Conservation (phyloP, 2,329 filamentous ascomycete genomes). For the Alternaria consortialis region DNA sequence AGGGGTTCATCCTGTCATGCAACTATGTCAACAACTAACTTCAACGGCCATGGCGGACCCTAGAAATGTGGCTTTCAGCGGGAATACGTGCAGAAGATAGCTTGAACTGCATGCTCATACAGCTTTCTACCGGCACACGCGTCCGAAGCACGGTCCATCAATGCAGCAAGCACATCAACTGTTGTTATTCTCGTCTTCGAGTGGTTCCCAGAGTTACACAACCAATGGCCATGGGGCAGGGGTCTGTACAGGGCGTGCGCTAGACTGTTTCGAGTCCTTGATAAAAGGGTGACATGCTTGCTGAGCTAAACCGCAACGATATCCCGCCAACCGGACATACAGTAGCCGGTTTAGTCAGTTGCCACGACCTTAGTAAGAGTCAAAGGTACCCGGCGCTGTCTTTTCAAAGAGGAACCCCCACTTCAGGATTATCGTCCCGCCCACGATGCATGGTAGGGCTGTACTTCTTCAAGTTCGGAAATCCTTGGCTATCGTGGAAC, state of each 20-base stretch:
- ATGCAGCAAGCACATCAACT: slow-evolving; percentile 36
- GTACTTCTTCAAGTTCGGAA: neutral
- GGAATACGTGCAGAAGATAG: slow-evolving; percentile 39
- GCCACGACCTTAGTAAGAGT: slow-evolving; percentile 24
- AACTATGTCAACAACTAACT: slow-evolving; percentile 32
- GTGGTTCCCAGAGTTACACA: slow-evolving; percentile 42
- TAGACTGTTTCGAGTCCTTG: slow-evolving; percentile 41
- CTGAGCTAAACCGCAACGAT: slow-evolving; percentile 19
- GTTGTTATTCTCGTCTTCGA: slow-evolving; percentile 46
- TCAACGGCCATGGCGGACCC: slow-evolving; percentile 36
- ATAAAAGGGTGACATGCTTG: slow-evolving; percentile 39
- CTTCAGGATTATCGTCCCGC: slow-evolving; percentile 24
- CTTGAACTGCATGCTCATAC: slow-evolving; percentile 20
- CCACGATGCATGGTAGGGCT: slow-evolving; percentile 23
- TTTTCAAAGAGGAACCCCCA: slow-evolving; percentile 14
- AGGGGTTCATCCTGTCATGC: slow-evolving; percentile 30
- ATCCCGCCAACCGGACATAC: slow-evolving; percentile 17
- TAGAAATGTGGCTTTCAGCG: slow-evolving; percentile 28
- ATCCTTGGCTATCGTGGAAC: neutral
- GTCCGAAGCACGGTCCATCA: slow-evolving; percentile 36
- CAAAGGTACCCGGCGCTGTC: slow-evolving; percentile 11
- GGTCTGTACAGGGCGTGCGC: slow-evolving; percentile 35
- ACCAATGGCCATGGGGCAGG: slow-evolving; percentile 27
- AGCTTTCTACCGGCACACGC: slow-evolving; percentile 33
- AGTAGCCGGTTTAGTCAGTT: slow-evolving; percentile 34